Conservation (phyloP, 768 basidiomycete species). For the Lentinula guzmanii region DNA sequence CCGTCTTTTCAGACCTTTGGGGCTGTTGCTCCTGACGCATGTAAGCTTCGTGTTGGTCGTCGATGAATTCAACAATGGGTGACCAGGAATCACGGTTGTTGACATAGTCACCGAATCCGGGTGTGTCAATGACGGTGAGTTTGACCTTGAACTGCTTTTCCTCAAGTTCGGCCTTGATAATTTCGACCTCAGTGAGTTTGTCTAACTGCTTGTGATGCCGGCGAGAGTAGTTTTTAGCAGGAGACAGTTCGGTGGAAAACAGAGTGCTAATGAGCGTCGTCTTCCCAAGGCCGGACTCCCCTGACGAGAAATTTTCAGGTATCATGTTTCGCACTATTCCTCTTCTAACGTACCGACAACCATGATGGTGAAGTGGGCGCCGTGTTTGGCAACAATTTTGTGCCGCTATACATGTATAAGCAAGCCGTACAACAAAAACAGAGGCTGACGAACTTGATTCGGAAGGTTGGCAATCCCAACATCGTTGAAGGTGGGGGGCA, state of each 20-base stretch:
- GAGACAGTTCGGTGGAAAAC: slow-evolving; percentile 94
- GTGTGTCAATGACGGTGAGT: slow-evolving; percentile 97
- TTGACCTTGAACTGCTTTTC: slow-evolving; percentile 99
- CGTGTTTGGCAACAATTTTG: slow-evolving; percentile 97
- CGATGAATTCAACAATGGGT: slow-evolving; percentile 97
- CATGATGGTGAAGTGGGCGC: slow-evolving; percentile 99
- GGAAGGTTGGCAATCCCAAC: slow-evolving; percentile 96
- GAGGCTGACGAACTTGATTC: slow-evolving; percentile 70
- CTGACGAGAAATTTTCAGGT: slow-evolving; percentile 30
- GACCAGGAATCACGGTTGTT: slow-evolving; percentile 99
- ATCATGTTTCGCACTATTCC: background rate
- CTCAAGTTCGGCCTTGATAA: slow-evolving; percentile 98
- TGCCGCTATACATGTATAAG: slow-evolving; percentile 53
- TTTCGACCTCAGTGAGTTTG: slow-evolving; percentile 97
- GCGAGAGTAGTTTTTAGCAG: slow-evolving; percentile 81
- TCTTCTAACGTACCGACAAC: slow-evolving; percentile 73
- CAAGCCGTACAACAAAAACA: slow-evolving; percentile 7
- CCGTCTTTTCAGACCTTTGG: slow-evolving; percentile 89
- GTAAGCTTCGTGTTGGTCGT: slow-evolving; percentile 92
- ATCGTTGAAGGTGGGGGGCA: slow-evolving; percentile 55
- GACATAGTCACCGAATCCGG: slow-evolving; percentile 99
- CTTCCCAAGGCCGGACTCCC: slow-evolving; percentile 96
- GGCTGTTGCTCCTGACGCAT: slow-evolving; percentile 99
- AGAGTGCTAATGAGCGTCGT: slow-evolving; percentile 98
- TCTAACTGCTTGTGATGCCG: slow-evolving; percentile 96